Base-by-base conservation (phyloP, 176 grass and related monocot species). In the Phragmites australis region DNA sequence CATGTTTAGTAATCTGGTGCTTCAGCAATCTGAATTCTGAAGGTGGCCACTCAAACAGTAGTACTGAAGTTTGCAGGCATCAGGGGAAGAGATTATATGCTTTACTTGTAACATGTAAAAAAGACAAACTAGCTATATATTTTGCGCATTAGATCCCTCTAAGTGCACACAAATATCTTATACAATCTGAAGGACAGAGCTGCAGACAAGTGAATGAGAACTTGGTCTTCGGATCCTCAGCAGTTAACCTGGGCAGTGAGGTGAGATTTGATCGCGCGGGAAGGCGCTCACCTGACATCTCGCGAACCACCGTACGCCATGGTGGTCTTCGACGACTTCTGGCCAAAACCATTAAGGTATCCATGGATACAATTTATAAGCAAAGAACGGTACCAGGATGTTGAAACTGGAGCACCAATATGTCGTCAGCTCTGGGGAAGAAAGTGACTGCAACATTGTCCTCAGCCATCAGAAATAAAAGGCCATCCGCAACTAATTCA, bases 231-330 rank as follows among this genome's bases (percentile, higher is more conserved):
- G n/a, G n/a, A n/a, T n/a, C n/a, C n/a, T n/a, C n/a, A n/a, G n/a
- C n/a, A n/a, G n/a, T n/a, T 46, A 49, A 77, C 71, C 60, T 80
- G 51, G 62, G 71, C 59, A 71, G 48, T 44, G 63, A 41, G n/a
- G 18, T 53, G 53, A 59, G 39, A 32, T 41, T 75, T 86, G 4
- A 77, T 75, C n/a, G 1, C 68, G 26, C 68, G 23, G n/a, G 58
- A 51, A 39, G 69, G 61, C n/a, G 14, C 85, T 91, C 42, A 93
- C 96, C 92, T 94, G 71, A 95, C 88, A 48, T 83, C 88, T 95
- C 82, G 82, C 59, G 81, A 75, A 27, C 21, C 63, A 84, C 65
- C 23, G 43, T 61, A 89, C 42, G 69, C 86, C 96, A 98, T 98
- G 76, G 39, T 11, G 19, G 55, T 58, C 53, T 81, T 22, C 49